These are phyloP conservation scores for Fusarium miscanthi DNA, from an alignment of 2,329 filamentous ascomycete species.

Conservation along the genomic window DNA sequence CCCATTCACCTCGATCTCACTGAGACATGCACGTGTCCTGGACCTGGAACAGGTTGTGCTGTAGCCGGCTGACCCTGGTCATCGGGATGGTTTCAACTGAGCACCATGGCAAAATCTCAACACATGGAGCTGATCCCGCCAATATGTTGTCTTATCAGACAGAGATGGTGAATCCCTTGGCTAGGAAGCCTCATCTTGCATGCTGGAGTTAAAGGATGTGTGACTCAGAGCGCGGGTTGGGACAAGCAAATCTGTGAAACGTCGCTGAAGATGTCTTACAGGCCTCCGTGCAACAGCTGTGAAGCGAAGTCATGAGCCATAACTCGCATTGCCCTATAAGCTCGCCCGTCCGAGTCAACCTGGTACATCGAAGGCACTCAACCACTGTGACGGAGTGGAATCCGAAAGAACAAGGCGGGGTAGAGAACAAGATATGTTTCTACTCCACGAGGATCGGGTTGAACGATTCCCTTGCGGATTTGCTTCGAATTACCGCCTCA, in stretches of 20 bases:
- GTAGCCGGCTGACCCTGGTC: slow-evolving; percentile 11
- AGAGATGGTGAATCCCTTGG: slow-evolving; percentile 3
- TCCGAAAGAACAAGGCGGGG: slow-evolving; percentile 26
- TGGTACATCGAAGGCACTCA: slow-evolving; percentile 5
- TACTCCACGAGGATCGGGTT: slow-evolving; percentile 34
- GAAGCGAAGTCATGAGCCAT: slow-evolving; percentile 44
- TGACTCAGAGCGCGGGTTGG: slow-evolving; percentile 20
- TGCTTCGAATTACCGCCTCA: slow-evolving; percentile 31
- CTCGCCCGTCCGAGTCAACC: slow-evolving; percentile 11
- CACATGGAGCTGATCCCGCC: slow-evolving; percentile 7
- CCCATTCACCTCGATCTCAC: not conserved
- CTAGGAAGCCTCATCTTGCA: slow-evolving; percentile 12
- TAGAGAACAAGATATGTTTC: slow-evolving; percentile 25
- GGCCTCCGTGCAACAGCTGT: slow-evolving; percentile 32
- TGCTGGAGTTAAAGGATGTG: slow-evolving; percentile 9
- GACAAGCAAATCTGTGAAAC: slow-evolving; percentile 31
- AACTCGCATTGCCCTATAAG: slow-evolving; percentile 15
- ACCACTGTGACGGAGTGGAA: slow-evolving; percentile 3
- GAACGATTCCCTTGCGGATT: slow-evolving; percentile 30
- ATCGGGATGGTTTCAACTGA: slow-evolving; percentile 28
- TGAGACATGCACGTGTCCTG: slow-evolving; percentile 37
- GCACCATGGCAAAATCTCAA: slow-evolving; percentile 19
- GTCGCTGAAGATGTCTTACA: slow-evolving; percentile 37
- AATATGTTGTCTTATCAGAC: slow-evolving; percentile 1
- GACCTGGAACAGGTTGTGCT: slow-evolving; percentile 20